A percentile compares a stretch with the other conserved stretches of the same genome.
Conservation (phyloP, 345 rosid species). For the Ceriops tagal region DNA sequence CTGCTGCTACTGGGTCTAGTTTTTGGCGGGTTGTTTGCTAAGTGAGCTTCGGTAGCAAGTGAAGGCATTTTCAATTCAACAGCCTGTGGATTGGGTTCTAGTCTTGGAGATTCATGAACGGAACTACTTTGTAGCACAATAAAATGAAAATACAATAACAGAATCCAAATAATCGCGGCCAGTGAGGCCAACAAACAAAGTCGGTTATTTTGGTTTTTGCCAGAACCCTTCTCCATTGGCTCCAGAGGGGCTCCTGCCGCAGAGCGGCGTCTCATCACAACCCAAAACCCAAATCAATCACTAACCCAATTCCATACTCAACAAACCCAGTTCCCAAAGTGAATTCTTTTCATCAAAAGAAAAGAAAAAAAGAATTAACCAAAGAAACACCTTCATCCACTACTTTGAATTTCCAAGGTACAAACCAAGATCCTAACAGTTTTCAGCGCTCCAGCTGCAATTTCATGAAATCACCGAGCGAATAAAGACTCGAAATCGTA, state of each 20-base stretch:
- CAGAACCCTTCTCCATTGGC: constrained; percentile 57
- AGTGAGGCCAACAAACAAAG: constrained; percentile 51
- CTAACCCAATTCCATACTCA: not conserved
- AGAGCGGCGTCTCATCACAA: constrained; percentile 67
- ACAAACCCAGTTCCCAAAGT: constrained; percentile 23
- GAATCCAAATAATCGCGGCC: constrained; percentile 61
- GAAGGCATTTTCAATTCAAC: constrained; percentile 25
- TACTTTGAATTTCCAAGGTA: not conserved
- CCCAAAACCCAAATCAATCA: constrained; percentile 13
- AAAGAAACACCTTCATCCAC: not conserved
- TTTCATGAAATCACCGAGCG: not conserved
- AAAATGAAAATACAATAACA: constrained; percentile 65
- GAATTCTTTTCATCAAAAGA: not conserved
- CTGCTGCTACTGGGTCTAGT: constrained; percentile 10
- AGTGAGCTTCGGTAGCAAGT: constrained; percentile 17
- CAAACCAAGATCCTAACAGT: constrained; percentile 12
- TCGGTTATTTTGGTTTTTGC: constrained; percentile 48
- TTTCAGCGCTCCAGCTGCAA: not conserved
- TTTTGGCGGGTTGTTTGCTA: constrained; percentile 1
- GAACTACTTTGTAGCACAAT: constrained; percentile 40
- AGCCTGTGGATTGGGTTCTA: constrained; percentile 23
- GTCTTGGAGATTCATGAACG: constrained; percentile 33
- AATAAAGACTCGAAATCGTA: not conserved
- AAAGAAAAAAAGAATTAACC: not conserved
- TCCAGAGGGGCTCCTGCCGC: constrained; percentile 34